Evolutionary conservation across 768 basidiomycete species (phyloP).

Genomic region (Mycena chlorophos): DNA sequence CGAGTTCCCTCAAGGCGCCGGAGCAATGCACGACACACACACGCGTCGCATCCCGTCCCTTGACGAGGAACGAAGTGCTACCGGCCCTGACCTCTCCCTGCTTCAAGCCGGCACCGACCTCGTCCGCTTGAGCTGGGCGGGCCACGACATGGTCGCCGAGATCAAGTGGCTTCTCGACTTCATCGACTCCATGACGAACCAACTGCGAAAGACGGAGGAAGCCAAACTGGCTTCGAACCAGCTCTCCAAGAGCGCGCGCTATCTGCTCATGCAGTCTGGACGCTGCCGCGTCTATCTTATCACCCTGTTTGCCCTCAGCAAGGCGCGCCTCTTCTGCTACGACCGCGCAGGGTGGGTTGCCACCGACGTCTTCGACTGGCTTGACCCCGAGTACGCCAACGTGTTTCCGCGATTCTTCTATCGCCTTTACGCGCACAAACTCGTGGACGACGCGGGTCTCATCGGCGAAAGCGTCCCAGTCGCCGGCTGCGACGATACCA

Average conservation of each 20-base stretch:
- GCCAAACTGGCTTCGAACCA: background rate
- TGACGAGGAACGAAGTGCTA: too few species aligned
- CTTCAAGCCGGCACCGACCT: too few species aligned
- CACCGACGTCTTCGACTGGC: background rate
- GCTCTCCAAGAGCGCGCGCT: constrained; percentile 5
- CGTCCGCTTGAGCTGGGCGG: too few species aligned
- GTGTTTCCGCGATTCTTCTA: background rate
- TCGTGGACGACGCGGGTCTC: background rate
- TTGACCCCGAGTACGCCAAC: background rate
- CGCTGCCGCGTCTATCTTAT: background rate
- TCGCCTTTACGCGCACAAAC: background rate
- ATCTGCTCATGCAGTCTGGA: constrained; percentile 3
- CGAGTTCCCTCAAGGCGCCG: too few species aligned
- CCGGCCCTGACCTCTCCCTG: too few species aligned
- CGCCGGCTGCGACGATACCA: background rate
- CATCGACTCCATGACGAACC: background rate
- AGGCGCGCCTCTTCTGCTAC: background rate
- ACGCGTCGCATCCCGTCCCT: too few species aligned
- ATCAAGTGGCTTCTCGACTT: background rate
- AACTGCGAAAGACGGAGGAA: background rate
- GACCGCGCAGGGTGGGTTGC: background rate
- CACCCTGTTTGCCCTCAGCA: too few species aligned
- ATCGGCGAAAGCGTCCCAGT: background rate
- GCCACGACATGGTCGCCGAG: too few species aligned
- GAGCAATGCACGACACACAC: too few species aligned